A percentile compares a stretch with the other conserved stretches of the same genome.
These are phyloP conservation scores for Phylloboletellus chloephorus DNA, from an alignment of 1,284 basidiomycete genomes.

Conservation along the genomic window DNA sequence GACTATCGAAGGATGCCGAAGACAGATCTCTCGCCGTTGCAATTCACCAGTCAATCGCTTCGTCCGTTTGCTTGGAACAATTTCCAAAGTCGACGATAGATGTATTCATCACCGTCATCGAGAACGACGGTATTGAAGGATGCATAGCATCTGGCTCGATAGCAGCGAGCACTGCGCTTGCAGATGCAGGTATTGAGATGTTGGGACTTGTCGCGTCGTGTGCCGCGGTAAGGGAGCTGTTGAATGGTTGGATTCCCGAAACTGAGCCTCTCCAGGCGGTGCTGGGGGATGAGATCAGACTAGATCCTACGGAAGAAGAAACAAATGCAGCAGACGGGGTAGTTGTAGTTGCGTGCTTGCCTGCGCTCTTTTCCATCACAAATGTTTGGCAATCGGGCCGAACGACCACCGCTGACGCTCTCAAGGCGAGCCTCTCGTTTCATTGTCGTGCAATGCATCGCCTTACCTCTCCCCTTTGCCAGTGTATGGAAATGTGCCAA, in stretches of 20 bases:
- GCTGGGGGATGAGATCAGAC: conserved; percentile 50
- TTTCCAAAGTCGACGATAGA: conserved; percentile 94
- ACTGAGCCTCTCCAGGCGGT: conserved; percentile 40
- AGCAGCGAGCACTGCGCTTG: conserved; percentile 87
- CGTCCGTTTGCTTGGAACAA: conserved; percentile 83
- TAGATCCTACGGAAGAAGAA: conserved; percentile 81
- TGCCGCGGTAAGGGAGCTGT: conserved; percentile 50
- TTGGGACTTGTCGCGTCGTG: conserved; percentile 78
- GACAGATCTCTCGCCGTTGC: conserved; percentile 78
- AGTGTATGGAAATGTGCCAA: conserved; percentile 68
- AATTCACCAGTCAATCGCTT: conserved; percentile 82
- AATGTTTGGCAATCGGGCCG: conserved; percentile 76
- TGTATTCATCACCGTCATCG: conserved; percentile 85
- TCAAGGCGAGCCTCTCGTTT: conserved; percentile 45
- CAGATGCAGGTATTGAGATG: conserved; percentile 86
- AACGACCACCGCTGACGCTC: conserved; percentile 44
- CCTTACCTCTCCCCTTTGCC: conserved; percentile 6
- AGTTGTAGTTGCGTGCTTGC: conserved; percentile 77
- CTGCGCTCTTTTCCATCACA: conserved; percentile 84
- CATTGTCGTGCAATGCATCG: background rate
- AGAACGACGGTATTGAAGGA: conserved; percentile 82
- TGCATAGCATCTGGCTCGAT: conserved; percentile 81
- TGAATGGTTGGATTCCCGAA: background rate
- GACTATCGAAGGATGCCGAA: conserved; percentile 76
- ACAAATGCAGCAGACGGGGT: conserved; percentile 50